These are phyloP conservation scores for Selenicereus undatus DNA, from an alignment of 148 eudicot genomes.

Conservation along the genomic window DNA sequence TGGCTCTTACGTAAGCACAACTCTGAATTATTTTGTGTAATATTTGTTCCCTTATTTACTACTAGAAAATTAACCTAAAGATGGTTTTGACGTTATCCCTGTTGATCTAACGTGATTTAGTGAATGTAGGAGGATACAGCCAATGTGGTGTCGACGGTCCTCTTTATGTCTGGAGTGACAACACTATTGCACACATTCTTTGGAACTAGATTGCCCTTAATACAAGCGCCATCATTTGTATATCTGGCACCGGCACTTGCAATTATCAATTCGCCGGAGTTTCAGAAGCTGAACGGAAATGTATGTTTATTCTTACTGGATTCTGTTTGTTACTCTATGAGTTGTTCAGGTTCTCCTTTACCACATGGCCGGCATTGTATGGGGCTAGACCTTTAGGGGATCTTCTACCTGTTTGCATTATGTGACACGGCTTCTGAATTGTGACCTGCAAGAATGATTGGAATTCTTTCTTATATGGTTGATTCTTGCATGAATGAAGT, in stretches of 20 bases:
- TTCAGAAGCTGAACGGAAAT: constrained; percentile 72
- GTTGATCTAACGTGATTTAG: constrained; percentile 51
- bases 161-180: constrained; percentile 83
- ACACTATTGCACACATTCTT: constrained; percentile 81
- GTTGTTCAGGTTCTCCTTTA: not conserved
- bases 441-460: not conserved
- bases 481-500: not conserved
- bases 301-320: constrained; percentile 40
- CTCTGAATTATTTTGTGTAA: not conserved
- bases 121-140: constrained; percentile 91
- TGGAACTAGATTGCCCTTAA: constrained; percentile 87
- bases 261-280: constrained; percentile 87
- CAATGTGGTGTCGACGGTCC: constrained; percentile 85
- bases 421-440: not conserved
- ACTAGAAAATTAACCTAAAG: not conserved
- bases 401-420: not conserved
- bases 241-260: constrained; percentile 93
- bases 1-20: constrained; percentile 73
- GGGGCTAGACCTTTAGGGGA: not conserved
- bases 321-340: constrained; percentile 5
- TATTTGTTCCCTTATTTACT: not conserved
- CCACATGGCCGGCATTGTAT: not conserved
- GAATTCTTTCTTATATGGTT: not conserved
- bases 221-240: constrained; percentile 96
- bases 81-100: constrained; percentile 17